A percentile compares a stretch with the other conserved stretches of the same genome.
phyloP scores from a whole-genome alignment of 2,329 filamentous ascomycete species.

The Cladosporium colombiae region DNA sequence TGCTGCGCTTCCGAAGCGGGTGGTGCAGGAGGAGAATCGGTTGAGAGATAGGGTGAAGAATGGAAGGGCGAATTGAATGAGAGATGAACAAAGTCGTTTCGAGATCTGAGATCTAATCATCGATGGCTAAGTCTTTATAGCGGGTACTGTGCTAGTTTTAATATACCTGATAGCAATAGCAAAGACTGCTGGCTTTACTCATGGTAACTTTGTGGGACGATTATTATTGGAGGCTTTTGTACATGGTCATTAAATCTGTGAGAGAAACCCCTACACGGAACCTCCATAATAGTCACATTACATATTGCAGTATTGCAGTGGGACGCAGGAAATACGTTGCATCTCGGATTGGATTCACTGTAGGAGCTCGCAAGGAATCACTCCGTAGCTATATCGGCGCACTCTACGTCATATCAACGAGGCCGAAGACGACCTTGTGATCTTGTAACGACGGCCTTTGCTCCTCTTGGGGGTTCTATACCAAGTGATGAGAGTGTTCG shows the following conservation, averaged over 20 bases:
- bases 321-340: not conserved
- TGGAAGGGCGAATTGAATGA: slow-evolving; percentile 5
- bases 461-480: not conserved
- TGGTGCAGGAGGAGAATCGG: slow-evolving; percentile 67
- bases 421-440: not conserved
- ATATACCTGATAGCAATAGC: not conserved
- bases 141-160: not conserved
- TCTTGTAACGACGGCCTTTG: not conserved
- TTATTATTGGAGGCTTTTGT: not conserved
- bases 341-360: not conserved
- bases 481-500: not conserved
- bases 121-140: not conserved
- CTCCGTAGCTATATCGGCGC: not conserved
- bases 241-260: not conserved
- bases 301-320: not conserved
- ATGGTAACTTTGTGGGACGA: not conserved
- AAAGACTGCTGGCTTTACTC: not conserved
- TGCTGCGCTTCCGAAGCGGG: slow-evolving; percentile 61
- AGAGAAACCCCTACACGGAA: not conserved
- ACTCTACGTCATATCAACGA: not conserved
- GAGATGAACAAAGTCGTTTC: too few species aligned
- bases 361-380: not conserved
- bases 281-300: not conserved
- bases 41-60: slow-evolving; percentile 50
- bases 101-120: too few species aligned